These are phyloP conservation scores for Penicillium ucsense DNA, from an alignment of 495 filamentous ascomycete species.

Conservation along the genomic window DNA sequence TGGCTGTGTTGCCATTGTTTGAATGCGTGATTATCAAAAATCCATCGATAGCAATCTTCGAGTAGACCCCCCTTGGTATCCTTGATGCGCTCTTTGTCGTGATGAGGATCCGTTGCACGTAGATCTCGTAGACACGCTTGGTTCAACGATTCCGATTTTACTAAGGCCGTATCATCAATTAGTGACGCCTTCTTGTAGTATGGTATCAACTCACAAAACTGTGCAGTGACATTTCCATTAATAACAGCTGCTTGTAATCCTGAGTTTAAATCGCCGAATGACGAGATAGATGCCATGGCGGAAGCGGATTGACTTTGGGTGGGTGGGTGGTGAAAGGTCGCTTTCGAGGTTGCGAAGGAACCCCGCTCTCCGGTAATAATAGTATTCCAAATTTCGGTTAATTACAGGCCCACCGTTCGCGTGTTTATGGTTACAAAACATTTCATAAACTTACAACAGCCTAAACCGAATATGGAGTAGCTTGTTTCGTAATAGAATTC, in stretches of 20 bases:
- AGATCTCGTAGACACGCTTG: slow-evolving; percentile 5
- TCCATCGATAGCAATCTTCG: slow-evolving; percentile 31
- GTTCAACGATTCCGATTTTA: slow-evolving; percentile 1
- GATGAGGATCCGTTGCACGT: slow-evolving; percentile 24
- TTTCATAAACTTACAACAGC: too few relatives aligned
- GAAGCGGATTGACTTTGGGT: not conserved
- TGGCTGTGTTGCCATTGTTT: slow-evolving; percentile 6
- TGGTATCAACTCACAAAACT: not conserved
- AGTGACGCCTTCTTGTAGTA: not conserved
- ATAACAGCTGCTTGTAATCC: not conserved
- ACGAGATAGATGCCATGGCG: not conserved
- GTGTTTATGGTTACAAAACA: too few relatives aligned
- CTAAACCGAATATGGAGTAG: too few relatives aligned
- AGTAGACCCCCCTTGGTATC: slow-evolving; percentile 25
- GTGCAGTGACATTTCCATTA: not conserved
- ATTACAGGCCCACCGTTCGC: too few relatives aligned
- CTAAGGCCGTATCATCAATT: not conserved
- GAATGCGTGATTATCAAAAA: slow-evolving; percentile 31
- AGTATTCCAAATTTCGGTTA: too few relatives aligned
- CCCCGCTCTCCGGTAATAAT: not conserved
- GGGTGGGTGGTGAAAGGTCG: not conserved
- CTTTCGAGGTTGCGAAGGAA: not conserved
- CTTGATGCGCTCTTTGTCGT: slow-evolving; percentile 25
- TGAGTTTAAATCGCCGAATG: not conserved
- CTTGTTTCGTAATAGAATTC: too few relatives aligned